Evolutionary conservation across 2,329 filamentous ascomycete species (phyloP), one percentile per base, ranked within the genome.

Genomic region (Trichoderma sp.): DNA sequence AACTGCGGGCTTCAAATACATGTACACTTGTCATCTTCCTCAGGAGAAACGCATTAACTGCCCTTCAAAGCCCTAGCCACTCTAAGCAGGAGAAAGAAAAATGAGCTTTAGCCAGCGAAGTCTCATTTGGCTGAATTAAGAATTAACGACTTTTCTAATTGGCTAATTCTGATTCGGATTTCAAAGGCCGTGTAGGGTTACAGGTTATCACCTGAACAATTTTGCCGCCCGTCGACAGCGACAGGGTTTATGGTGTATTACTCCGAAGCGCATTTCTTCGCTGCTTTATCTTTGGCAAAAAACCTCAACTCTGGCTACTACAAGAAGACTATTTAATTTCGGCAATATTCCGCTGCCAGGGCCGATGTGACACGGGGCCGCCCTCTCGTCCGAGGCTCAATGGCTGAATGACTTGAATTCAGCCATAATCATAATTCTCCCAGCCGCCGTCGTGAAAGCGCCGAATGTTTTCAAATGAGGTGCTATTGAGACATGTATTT

Each of bases 121-220:
- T 41, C 21, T 21, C 53, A 71, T 71, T 71, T 41, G 67, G 67
- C 67, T 71, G 67, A 71, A 71, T 71, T 38, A 41, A 41, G 31
- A 41, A 35, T 11, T 31, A 24, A 56, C 50, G 11, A 21, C n/a
- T 27, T 59, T 38, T 38, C 12, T 21, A 59, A 35, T 18, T 24
- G 16, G 50, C 67, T 71, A 71, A 27, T 41, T 45, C 24, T 38
- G 14, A 60, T 60, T 60, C 53, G 21, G 50, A 69, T 60, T 12
- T 41, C 31, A 35, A 60, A 18, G 66, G 67, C 33, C 35, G 31
- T 14, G 53, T 38, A 71, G 67, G 31, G 29, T 64, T 35, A 24
- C 50, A 56, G 50, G 50, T 56, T 56, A 31, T 68, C n/a, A 56
- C 53, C 38, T 56, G 29, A 29, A 41, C 33, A 60, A 33, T 71